A percentile compares a stretch with the other conserved stretches of the same genome.
phyloP scores from a whole-genome alignment of 495 filamentous ascomycete genomes.

The Copromyces sp. region DNA sequence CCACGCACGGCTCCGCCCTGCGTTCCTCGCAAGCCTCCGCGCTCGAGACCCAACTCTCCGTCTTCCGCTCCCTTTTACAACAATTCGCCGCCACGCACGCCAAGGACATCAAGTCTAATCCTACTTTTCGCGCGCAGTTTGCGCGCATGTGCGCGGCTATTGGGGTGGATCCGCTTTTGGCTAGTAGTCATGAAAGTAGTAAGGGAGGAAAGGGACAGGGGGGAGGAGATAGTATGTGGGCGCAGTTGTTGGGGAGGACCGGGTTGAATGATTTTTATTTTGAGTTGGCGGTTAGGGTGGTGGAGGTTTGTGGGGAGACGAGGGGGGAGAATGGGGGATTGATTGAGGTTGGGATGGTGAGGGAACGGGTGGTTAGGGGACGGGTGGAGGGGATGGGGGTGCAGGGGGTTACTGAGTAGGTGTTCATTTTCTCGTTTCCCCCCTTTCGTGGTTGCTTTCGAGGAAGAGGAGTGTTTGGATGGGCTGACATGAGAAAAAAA shows the following conservation, averaged over 20 bases:
- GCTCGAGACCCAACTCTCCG: constrained; percentile 81
- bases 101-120: constrained; percentile 90
- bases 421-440: constrained; percentile 3
- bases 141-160: constrained; percentile 97
- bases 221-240: constrained; percentile 65
- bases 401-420: constrained; percentile 56
- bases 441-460: not conserved
- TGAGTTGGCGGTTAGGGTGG: constrained; percentile 84
- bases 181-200: constrained; percentile 48
- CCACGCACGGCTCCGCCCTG: constrained; percentile 75
- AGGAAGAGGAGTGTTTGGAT: not conserved
- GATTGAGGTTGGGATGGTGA: constrained; percentile 73
- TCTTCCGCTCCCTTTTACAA: constrained; percentile 89
- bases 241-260: constrained; percentile 76
- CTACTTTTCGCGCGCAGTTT: constrained; percentile 90
- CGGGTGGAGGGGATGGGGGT: constrained; percentile 67
- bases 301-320: constrained; percentile 83
- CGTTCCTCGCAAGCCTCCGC: constrained; percentile 71
- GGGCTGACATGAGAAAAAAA: too few relatives aligned
- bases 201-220: constrained; percentile 21
- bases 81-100: constrained; percentile 91
- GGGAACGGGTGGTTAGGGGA: constrained; percentile 59
- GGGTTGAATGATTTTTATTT: constrained; percentile 95
- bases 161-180: constrained; percentile 78
- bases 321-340: constrained; percentile 87